Conservation (phyloP, 257 asterid species). For the Buddleja alternifolia region DNA sequence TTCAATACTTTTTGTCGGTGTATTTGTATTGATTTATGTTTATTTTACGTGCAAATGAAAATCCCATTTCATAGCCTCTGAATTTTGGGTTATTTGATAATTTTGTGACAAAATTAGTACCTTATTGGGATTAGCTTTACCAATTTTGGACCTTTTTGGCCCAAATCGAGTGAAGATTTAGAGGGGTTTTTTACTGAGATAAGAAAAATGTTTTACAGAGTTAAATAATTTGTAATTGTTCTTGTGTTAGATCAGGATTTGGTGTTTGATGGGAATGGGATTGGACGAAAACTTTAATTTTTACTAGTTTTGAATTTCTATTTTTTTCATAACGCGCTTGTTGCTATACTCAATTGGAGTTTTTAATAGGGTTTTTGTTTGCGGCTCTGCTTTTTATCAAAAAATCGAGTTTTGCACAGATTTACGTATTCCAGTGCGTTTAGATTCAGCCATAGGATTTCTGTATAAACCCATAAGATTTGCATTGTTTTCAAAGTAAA, state of each 20-base stretch:
- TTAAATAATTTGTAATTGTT: slow-evolving; percentile 8
- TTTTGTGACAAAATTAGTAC: background rate
- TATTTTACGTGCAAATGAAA: background rate
- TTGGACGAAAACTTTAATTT: background rate
- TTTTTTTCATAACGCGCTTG: background rate
- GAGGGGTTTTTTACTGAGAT: background rate
- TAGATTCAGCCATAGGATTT: background rate
- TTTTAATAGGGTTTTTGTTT: slow-evolving; percentile 24
- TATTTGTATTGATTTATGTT: background rate
- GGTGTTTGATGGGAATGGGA: slow-evolving; percentile 26
- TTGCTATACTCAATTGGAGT: slow-evolving; percentile 1
- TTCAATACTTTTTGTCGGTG: background rate
- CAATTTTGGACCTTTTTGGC: slow-evolving; percentile 13
- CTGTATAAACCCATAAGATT: background rate
- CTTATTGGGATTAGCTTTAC: background rate
- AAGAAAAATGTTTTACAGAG: background rate
- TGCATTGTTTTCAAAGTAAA: background rate
- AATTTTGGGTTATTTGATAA: background rate
- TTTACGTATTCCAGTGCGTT: background rate
- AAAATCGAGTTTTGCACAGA: background rate
- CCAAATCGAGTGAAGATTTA: background rate
- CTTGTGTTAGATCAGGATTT: slow-evolving; percentile 28
- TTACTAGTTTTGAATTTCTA: background rate
- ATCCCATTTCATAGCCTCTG: background rate
- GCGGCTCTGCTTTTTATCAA: background rate